Conservation (phyloP, 2,329 filamentous ascomycete genomes). For the Pestalotiopsis sp. region DNA sequence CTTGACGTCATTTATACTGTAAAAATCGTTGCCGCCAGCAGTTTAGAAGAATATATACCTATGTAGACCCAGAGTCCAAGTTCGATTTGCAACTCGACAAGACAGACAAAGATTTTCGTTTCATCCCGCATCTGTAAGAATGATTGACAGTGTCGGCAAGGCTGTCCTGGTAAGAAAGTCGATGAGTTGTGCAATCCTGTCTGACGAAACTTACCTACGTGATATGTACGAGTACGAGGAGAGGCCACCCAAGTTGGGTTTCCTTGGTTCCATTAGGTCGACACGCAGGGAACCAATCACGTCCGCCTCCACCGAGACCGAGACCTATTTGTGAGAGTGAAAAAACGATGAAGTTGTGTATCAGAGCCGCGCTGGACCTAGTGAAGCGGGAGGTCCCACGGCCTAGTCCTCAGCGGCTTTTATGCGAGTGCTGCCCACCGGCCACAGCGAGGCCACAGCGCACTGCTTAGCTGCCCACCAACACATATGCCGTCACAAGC, state of each 20-base stretch:
- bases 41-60: neutral
- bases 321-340: neutral
- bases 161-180: neutral
- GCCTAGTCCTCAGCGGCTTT: neutral
- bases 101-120: neutral
- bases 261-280: neutral
- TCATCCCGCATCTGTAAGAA: neutral
- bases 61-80: neutral
- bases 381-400: neutral
- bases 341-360: neutral
- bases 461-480: too few species aligned
- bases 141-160: too few species aligned
- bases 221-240: neutral
- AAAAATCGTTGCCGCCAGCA: neutral
- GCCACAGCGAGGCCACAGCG: too few species aligned
- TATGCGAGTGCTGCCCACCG: neutral
- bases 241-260: neutral
- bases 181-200: neutral
- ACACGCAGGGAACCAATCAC: neutral
- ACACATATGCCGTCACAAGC: neutral
- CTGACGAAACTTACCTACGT: neutral
- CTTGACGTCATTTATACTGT: neutral
- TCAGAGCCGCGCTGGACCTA: neutral
- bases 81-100: too few species aligned
- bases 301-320: neutral